Evolutionary conservation across 148 eudicot species (phyloP).

Genomic region (Suaeda aralocaspica): DNA sequence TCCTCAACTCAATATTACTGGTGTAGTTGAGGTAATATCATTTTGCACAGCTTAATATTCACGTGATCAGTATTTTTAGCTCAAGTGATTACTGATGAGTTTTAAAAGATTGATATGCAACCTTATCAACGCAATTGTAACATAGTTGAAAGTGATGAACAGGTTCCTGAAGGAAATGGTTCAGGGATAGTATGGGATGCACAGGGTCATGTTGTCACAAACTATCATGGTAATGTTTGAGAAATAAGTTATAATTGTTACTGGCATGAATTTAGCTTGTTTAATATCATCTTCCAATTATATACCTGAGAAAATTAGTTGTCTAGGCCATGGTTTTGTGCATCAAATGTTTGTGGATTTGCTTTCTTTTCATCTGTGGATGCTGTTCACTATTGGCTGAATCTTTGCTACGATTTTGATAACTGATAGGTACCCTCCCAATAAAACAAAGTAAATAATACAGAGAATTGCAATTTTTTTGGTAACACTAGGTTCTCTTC

Average conservation of each 20-base stretch:
- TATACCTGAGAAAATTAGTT: not conserved
- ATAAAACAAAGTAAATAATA: not conserved
- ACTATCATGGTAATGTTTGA: slow-evolving; percentile 78
- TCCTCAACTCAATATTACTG: slow-evolving; percentile 80
- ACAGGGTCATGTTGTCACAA: slow-evolving; percentile 90
- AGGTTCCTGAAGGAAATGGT: slow-evolving; percentile 99
- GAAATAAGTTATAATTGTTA: not conserved
- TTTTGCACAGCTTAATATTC: not conserved
- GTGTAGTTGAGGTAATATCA: slow-evolving; percentile 80
- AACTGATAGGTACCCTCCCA: not conserved
- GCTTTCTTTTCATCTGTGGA: not conserved
- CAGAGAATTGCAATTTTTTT: not conserved
- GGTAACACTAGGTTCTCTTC: not conserved
- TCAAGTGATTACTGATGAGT: not conserved
- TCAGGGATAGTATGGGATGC: slow-evolving; percentile 93
- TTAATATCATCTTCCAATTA: not conserved
- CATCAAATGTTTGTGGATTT: not conserved
- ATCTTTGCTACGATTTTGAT: not conserved
- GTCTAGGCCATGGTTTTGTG: not conserved
- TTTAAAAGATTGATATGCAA: not conserved
- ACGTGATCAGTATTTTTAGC: not conserved
- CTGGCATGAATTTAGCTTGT: not conserved
- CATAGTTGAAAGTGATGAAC: slow-evolving; percentile 16
- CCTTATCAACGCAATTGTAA: slow-evolving; percentile 7
- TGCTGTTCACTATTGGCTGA: not conserved